Base-by-base conservation (phyloP, 805 yeast genomes). In the Candida rishiriensis region DNA sequence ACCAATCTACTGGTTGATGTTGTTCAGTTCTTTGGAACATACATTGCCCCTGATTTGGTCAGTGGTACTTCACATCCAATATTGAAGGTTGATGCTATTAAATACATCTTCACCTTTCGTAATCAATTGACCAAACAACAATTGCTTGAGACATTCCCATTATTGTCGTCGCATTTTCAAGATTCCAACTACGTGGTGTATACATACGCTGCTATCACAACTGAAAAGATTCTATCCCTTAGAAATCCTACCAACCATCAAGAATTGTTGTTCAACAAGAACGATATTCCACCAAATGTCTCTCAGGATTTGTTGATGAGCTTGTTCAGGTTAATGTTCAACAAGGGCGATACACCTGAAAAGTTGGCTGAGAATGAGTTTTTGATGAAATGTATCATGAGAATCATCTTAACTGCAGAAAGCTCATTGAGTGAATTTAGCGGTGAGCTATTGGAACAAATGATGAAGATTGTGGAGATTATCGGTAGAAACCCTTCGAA, bases 351-450 rank as follows among this genome's bases (percentile, higher is more conserved):
- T 2, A 68, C 88, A 1, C 97, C 98, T 0, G 97, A 89, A 61
- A 91, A 89, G 59, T 69, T 95, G 41, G 89, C 97, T 0, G 98
- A 93, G 60, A 93, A 93, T 64, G 99, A 93, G 60, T 93, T 88
- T 60, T 71, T 93, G 59, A 87, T 93, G 83, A 88, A 84, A 59
- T 81, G 95, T 50, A 71, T 88, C 2, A 88, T 89, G 89, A 76
- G 97, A 56, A 82, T 90, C 8, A 65, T 85, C 46, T 72, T 83
- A 40, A 78, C 89, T 14, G 76, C 88, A 9, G 88, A 85, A 54
- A 87, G 85, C 50, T 66, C 80, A 1, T 59, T 87, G n/a, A 64
- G 64, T 31, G 59, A 68, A 6, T 68, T 75, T 42, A 67, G 76
- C 37, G 54, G 70, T 13, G 75, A 79, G 5, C 60, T 76, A 21